A percentile compares a stretch with the other conserved stretches of the same genome.
These are phyloP conservation scores for Termitomyces heimii DNA, from an alignment of 768 basidiomycete species.

Conservation along the genomic window DNA sequence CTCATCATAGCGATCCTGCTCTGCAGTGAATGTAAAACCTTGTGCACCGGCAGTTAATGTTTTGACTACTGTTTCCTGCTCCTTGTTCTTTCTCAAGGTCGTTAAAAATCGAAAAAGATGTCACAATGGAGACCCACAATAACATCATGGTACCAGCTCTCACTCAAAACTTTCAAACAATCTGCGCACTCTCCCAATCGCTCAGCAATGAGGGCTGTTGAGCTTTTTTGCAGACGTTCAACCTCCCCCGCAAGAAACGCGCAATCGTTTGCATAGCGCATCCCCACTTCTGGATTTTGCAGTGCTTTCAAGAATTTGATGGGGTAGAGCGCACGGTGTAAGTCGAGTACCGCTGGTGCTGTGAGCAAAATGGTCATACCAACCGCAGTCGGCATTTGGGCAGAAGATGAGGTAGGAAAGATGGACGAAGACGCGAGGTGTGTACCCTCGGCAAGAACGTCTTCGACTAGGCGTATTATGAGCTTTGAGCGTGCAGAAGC, in stretches of 20 bases:
- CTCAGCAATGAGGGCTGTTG: conserved; percentile 27
- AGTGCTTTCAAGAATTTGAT: conserved; percentile 47
- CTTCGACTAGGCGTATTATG: conserved; percentile 51
- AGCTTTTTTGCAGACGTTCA: conserved; percentile 27
- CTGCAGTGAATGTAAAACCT: conserved; percentile 63
- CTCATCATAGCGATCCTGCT: conserved; percentile 71
- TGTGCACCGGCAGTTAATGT: conserved; percentile 47
- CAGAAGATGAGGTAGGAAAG: conserved; percentile 26
- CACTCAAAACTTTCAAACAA: conserved; percentile 48
- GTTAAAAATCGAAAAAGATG: neutral
- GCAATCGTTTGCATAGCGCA: conserved; percentile 84
- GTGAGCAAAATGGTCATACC: conserved; percentile 57
- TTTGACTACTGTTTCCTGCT: conserved; percentile 36
- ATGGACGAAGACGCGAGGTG: conserved; percentile 55
- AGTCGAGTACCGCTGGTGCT: conserved; percentile 62
- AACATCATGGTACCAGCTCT: conserved; percentile 66
- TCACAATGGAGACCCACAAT: conserved; percentile 43
- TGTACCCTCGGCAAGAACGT: conserved; percentile 60
- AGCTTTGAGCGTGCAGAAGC: conserved; percentile 54
- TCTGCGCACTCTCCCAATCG: conserved; percentile 46
- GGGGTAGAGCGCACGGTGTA: conserved; percentile 78
- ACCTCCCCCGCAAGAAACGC: conserved; percentile 56
- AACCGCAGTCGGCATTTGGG: conserved; percentile 26
- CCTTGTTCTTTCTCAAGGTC: conserved; percentile 34
- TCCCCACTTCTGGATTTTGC: conserved; percentile 43